Evolutionary conservation across 2,329 filamentous ascomycete genomes (phyloP), one percentile per base, ranked within the genome.

Genomic region (Fusarium tjaetaba): DNA sequence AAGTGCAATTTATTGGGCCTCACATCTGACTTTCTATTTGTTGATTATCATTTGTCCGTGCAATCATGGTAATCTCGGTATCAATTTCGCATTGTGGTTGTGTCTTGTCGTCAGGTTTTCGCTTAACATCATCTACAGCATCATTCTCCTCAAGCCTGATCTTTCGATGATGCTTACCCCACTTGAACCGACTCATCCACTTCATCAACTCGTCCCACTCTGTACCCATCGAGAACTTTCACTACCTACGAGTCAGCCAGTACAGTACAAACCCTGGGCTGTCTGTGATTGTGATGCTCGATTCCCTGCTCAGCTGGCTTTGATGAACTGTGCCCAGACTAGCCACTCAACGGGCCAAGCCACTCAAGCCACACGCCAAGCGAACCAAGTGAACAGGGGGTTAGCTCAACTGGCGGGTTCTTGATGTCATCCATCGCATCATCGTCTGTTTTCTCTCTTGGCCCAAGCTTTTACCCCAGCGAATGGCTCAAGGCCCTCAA

Each of bases 381-480:
- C 49, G 70, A 74, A 62, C 65, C 61, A 68, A 70, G 55, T 34
- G 66, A 66, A 56, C 60, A 70, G 72, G 61, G 71, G 65, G 59
- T 57, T 61, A 28, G 58, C 63, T 63, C 59, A 71, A 62, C 61
- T 48, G 51, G 62, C 56, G 49, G 66, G 61, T 46, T 53, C 42
- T 71, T 78, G 75, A 78, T 78, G 76, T 78, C 76, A 78, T 78
- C 59, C 70, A 76, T 67, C 72, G 63, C 65, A 70, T 73, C 71
- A 59, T 77, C 42, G 41, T 63, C 61, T 53, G 49, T 38, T 26
- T 61, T 39, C 32, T 45, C 60, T 30, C 24, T 24, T 57, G 59
- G 65, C 45, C 66, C 72, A 71, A 67, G 55, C 61, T 72, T 59
- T 26, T 48, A 53, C 46, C 57, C 49, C 51, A 45, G 38, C 48